Conservation (phyloP, 495 filamentous ascomycete species). For the Penicillium pulvis region DNA sequence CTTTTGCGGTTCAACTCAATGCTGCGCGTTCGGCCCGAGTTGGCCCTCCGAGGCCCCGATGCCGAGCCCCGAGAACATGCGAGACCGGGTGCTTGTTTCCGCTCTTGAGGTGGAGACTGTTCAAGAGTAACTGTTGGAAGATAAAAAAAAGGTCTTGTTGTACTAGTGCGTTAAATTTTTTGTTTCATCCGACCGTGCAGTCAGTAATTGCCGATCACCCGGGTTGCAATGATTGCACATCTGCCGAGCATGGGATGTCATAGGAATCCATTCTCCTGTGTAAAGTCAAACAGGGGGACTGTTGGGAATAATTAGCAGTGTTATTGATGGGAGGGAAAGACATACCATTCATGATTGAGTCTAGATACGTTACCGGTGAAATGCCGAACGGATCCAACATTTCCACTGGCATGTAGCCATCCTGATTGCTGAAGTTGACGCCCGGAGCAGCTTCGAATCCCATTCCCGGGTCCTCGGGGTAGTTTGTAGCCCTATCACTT, state of each 20-base stretch:
- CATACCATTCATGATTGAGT: conserved; percentile 43
- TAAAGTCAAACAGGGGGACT: conserved; percentile 36
- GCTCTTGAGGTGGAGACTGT: not conserved
- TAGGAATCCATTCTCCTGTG: conserved; percentile 22
- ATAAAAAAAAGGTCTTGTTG: not conserved
- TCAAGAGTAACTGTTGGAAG: not conserved
- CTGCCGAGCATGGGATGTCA: conserved; percentile 11
- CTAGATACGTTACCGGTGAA: conserved; percentile 37
- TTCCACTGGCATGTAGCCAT: conserved; percentile 10
- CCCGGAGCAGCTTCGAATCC: conserved; percentile 2
- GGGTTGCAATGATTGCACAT: not conserved
- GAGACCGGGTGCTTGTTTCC: not conserved
- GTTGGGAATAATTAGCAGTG: conserved; percentile 1
- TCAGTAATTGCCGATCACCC: not conserved
- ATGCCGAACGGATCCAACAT: conserved; percentile 21
- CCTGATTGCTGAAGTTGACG: conserved; percentile 15
- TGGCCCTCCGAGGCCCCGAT: conserved; percentile 18
- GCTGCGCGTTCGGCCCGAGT: not conserved
- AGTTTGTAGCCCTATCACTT: conserved; percentile 7
- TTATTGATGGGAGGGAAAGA: not conserved
- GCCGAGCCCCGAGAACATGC: conserved; percentile 3
- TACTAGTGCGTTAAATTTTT: not conserved
- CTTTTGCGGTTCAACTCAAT: not conserved
- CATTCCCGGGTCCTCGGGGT: conserved; percentile 11
- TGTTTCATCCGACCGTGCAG: not conserved